Base-by-base conservation (phyloP, 73 alveolate genomes). In the Paramecium octaurelia region DNA sequence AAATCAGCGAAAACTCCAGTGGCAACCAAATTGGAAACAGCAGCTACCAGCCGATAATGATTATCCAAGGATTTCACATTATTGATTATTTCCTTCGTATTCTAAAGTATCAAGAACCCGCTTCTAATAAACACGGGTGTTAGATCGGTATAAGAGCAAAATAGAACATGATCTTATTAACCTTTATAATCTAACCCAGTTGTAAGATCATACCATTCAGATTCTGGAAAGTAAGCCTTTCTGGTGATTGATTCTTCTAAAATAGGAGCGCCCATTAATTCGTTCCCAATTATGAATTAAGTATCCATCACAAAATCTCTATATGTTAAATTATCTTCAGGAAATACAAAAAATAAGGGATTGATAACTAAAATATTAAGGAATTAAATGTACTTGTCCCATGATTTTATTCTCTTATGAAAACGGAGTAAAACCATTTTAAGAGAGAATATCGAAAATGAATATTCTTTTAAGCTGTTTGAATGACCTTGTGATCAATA, bases 361-460 rank as follows among this genome's bases (percentile, higher is more conserved):
- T 85, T 88, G 68, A 96, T 64, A 1, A 80, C 60, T 38, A 14
- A 14, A 38, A 16, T 6, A 75, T 75, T 3, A 75, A n/a, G 5
- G 18, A 35, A 5, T 5, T 0, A 3, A 12, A 42, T 12, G 6
- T 75, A 75, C 88, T 80, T 34, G 95, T 16, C 0, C 98, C 98
- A 29, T 46, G 48, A 36, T 68, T 71, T 11, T 89, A 58, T 29
- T 58, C 68, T 73, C 88, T 69, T 23, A 44, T 14, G 70, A 95
- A 73, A 43, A 93, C 95, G 50, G 97, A 80, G 88, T 97, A 98
- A 85, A 93, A 93, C 93, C 97, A 96, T 92, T 97, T 96, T 60
- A 98, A 93, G 58, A 97, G 75, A 58, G 98, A 77, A 94, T 98
- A 98, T 92, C 99, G 92, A 94, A 92, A 85, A 88, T 92, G 93